Evolutionary conservation across 2,329 filamentous ascomycete genomes (phyloP).

Genomic region (Ophiostoma piceae): DNA sequence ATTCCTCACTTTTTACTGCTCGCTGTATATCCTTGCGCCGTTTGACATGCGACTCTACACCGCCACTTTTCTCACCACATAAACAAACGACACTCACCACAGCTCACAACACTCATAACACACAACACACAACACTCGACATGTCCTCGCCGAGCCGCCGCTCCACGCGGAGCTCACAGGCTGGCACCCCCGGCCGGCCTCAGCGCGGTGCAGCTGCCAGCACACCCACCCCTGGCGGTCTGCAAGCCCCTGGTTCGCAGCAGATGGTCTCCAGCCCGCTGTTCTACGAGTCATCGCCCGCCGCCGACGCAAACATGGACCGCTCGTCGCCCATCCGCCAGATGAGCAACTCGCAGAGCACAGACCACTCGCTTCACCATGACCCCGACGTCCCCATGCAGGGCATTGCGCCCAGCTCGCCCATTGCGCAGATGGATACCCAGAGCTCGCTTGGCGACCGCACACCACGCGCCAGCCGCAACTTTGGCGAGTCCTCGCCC

Average conservation of each 20-base stretch:
- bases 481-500: slow-evolving; percentile 68
- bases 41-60: not conserved
- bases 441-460: slow-evolving; percentile 56
- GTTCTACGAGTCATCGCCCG: slow-evolving; percentile 57
- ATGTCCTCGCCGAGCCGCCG: slow-evolving; percentile 57
- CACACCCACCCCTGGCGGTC: slow-evolving; percentile 31
- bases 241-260: slow-evolving; percentile 35
- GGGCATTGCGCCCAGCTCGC: slow-evolving; percentile 49
- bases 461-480: slow-evolving; percentile 63
- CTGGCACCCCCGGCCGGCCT: slow-evolving; percentile 41
- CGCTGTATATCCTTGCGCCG: not conserved
- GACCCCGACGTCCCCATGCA: slow-evolving; percentile 29
- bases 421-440: slow-evolving; percentile 54
- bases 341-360: slow-evolving; percentile 54
- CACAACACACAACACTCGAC: slow-evolving; percentile 26
- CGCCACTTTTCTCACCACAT: not conserved
- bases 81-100: not conserved
- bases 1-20: slow-evolving; percentile 1
- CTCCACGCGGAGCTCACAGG: slow-evolving; percentile 52
- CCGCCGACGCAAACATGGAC: slow-evolving; percentile 17
- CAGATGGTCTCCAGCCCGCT: slow-evolving; percentile 72
- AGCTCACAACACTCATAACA: not conserved
- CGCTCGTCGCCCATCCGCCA: slow-evolving; percentile 52
- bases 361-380: slow-evolving; percentile 28
- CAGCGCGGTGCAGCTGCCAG: slow-evolving; percentile 2